Base-by-base conservation (phyloP, 176 grass and related monocot species). In the Hordeum marinum region DNA sequence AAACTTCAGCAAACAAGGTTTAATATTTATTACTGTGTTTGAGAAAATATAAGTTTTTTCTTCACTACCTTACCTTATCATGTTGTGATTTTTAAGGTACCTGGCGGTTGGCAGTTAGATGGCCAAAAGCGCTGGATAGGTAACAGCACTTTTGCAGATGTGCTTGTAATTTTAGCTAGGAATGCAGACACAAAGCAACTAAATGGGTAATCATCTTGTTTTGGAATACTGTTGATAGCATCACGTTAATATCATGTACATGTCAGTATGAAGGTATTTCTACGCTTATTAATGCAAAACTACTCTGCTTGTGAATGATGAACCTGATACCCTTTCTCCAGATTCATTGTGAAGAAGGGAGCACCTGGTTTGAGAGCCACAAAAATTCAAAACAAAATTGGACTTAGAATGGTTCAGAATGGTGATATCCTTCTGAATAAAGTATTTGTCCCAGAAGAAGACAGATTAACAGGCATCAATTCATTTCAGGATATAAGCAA, bases 81-180 rank as follows among this genome's bases (percentile, higher is more conserved):
- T 76, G 36, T 84, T 85, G 1, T 82, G 11, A 77, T 32, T 90
- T 68, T 84, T 93, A 73, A 98, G 95, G 95, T 98, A 41, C 79
- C 87, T 88, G 95, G 95, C 45, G 93, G 95, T 64, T 98, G 95
- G 93, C 80, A 92, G 29, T 86, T 98, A 71, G 82, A 93, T 90
- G 95, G 95, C 48, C 95, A 98, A 92, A 98, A 98, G 46, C 87
- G 95, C 4, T 98, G 95, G 95, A 98, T 95, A 77, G 95, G 93
- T 79, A 98, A 98, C 62, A 88, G 95, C 90, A 98, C 95, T 15
- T 98, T 98, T 85, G 95, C 95, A 57, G 91, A 98, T 81, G 50
- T 98, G 72, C 83, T 98, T 70, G 29, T 98, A 48, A 81, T 98
- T 84, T 95, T 98, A 81, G 95, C 93, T 52, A 83, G 95, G 70